Percentiles rank a stretch among this genome's conserved stretches.
These are phyloP conservation scores for Diutina rugosa DNA, from an alignment of 1,139 yeast species.

Conservation along the genomic window DNA sequence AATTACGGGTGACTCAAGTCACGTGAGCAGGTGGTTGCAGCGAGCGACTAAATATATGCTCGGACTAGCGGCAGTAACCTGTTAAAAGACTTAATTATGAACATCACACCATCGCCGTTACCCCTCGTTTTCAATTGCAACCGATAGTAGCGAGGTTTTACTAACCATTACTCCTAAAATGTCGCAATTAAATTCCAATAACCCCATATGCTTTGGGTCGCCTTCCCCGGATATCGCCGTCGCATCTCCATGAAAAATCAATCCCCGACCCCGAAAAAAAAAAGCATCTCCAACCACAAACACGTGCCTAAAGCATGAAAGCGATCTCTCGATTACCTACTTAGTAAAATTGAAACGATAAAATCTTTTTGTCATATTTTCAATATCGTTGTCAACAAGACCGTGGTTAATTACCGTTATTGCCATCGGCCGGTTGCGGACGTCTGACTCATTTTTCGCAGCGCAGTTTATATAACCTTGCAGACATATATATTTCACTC, in stretches of 20 bases:
- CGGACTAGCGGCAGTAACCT: too few relatives aligned
- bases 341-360: too few relatives aligned
- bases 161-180: too few relatives aligned
- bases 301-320: too few relatives aligned
- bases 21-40: not conserved
- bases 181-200: not conserved
- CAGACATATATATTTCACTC: not conserved
- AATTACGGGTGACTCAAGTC: not conserved
- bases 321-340: not conserved
- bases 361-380: too few relatives aligned
- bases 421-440: not conserved
- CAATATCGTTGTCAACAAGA: too few relatives aligned
- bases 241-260: not conserved
- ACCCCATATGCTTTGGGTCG: not conserved
- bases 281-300: not conserved
- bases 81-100: too few relatives aligned
- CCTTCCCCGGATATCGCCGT: not conserved
- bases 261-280: not conserved
- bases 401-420: too few relatives aligned
- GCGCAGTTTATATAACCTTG: not conserved
- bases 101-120: too few relatives aligned
- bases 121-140: too few relatives aligned
- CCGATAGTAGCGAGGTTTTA: too few relatives aligned
- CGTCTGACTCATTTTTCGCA: not conserved
- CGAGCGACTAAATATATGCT: too few relatives aligned